A percentile compares a stretch with the other conserved stretches of the same genome.
Evolutionary conservation across 2,329 filamentous ascomycete genomes (phyloP).

Genomic region (Fusarium oligoseptatum): DNA sequence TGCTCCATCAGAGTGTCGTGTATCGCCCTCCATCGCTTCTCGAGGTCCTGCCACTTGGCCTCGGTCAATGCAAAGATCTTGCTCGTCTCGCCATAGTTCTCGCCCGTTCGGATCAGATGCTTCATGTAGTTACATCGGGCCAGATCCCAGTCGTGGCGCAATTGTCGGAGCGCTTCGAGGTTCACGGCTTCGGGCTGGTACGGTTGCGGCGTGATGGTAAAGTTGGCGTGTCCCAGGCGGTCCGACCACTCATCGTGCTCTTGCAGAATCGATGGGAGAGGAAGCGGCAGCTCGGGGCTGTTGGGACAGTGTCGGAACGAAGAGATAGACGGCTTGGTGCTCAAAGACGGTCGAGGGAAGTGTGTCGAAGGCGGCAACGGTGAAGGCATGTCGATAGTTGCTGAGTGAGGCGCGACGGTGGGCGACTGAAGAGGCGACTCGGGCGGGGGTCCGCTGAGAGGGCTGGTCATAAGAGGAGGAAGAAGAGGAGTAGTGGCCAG

Average conservation of each 20-base stretch:
- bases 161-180: conserved; percentile 67
- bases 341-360: conserved; percentile 72
- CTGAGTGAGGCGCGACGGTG: conserved; percentile 72
- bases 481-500: conserved; percentile 86
- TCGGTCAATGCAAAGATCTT: conserved; percentile 89
- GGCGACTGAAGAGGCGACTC: conserved; percentile 91
- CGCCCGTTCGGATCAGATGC: conserved; percentile 87
- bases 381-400: conserved; percentile 55
- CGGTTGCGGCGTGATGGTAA: conserved; percentile 85
- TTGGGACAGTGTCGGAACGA: conserved; percentile 77
- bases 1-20: conserved; percentile 75
- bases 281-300: conserved; percentile 67
- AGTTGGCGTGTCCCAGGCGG: conserved; percentile 92
- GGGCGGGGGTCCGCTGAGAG: conserved; percentile 67
- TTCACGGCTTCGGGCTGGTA: conserved; percentile 77
- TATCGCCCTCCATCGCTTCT: conserved; percentile 78
- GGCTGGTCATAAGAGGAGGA: conserved; percentile 80
- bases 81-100: conserved; percentile 91
- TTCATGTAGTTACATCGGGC: conserved; percentile 90
- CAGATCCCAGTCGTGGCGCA: conserved; percentile 84
- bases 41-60: conserved; percentile 88
- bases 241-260: conserved; percentile 86
- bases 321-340: conserved; percentile 80
- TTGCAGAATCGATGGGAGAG: conserved; percentile 75
- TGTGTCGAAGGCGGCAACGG: conserved; percentile 63